A percentile compares a stretch with the other conserved stretches of the same genome.
phyloP scores from a whole-genome alignment of 2,329 filamentous ascomycete genomes.

The Nemania diffusa region DNA sequence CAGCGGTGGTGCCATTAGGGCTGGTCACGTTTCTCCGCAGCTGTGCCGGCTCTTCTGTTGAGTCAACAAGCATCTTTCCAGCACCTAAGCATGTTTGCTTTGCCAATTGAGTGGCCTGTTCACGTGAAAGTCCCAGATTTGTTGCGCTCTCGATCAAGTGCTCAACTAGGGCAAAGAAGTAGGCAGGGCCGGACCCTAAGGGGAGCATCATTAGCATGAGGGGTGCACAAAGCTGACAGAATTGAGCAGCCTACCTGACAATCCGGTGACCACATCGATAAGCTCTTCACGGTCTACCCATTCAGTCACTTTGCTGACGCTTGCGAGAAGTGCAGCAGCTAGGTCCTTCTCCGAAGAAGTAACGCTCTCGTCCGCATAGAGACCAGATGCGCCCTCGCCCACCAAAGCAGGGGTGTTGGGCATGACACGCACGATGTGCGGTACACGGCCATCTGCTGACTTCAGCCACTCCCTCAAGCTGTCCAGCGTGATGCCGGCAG shows the following conservation, averaged over 20 bases:
- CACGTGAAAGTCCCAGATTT: constrained; percentile 57
- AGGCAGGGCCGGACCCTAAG: constrained; percentile 61
- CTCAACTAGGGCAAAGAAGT: constrained; percentile 65
- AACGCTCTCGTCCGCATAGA: constrained; percentile 58
- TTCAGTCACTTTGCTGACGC: constrained; percentile 60
- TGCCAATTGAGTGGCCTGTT: constrained; percentile 61
- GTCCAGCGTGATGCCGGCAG: constrained; percentile 59
- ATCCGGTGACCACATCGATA: constrained; percentile 61
- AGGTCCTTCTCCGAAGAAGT: constrained; percentile 56
- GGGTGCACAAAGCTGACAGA: not conserved
- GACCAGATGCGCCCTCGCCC: constrained; percentile 61
- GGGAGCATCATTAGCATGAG: constrained; percentile 17
- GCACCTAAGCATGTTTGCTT: constrained; percentile 64
- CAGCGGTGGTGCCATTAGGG: constrained; percentile 63
- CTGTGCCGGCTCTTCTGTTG: constrained; percentile 57
- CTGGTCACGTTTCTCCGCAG: constrained; percentile 63
- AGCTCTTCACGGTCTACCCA: constrained; percentile 62
- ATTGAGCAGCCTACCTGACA: constrained; percentile 56
- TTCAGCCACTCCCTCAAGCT: constrained; percentile 58
- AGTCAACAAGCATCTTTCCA: constrained; percentile 61
- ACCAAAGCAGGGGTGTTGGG: constrained; percentile 63
- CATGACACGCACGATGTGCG: constrained; percentile 63
- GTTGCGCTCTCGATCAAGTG: constrained; percentile 59
- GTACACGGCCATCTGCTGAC: constrained; percentile 50
- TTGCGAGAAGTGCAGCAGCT: constrained; percentile 55